Evolutionary conservation across 495 filamentous ascomycete species (phyloP).

Genomic region (Cudoniella acicularis): DNA sequence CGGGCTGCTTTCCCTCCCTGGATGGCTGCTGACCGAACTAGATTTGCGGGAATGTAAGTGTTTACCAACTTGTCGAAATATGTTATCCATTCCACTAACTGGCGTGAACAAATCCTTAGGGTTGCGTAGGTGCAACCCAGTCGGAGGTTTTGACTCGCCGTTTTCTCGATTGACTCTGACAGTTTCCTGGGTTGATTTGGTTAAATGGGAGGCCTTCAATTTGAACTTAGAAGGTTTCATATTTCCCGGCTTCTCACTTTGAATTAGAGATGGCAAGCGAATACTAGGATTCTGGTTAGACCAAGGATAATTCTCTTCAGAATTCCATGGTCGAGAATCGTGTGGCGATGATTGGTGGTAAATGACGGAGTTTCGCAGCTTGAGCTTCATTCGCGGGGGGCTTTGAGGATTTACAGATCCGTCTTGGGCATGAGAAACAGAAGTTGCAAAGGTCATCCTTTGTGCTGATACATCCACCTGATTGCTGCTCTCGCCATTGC

Average conservation of each 20-base stretch:
- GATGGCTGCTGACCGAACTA: constrained; percentile 11
- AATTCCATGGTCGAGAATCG: constrained; percentile 13
- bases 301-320: constrained; percentile 17
- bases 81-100: constrained; percentile 14
- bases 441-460: not conserved
- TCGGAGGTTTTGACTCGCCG: not conserved
- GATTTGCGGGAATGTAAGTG: constrained; percentile 35
- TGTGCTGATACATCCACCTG: not conserved
- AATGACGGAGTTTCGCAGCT: constrained; percentile 3
- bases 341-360: constrained; percentile 4
- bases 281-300: constrained; percentile 4
- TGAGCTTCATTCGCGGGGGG: constrained; percentile 18
- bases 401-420: not conserved
- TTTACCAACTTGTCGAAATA: constrained; percentile 24
- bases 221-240: constrained; percentile 29
- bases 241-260: not conserved
- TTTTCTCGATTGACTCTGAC: constrained; percentile 15
- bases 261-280: not conserved
- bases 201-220: constrained; percentile 28
- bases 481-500: not conserved
- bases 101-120: constrained; percentile 26
- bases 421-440: not conserved
- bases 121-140: constrained; percentile 9
- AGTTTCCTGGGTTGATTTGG: constrained; percentile 16
- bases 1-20: not conserved